Conservation (phyloP, 306 rosid species). For the Ammopiptanthus mongolicus region DNA sequence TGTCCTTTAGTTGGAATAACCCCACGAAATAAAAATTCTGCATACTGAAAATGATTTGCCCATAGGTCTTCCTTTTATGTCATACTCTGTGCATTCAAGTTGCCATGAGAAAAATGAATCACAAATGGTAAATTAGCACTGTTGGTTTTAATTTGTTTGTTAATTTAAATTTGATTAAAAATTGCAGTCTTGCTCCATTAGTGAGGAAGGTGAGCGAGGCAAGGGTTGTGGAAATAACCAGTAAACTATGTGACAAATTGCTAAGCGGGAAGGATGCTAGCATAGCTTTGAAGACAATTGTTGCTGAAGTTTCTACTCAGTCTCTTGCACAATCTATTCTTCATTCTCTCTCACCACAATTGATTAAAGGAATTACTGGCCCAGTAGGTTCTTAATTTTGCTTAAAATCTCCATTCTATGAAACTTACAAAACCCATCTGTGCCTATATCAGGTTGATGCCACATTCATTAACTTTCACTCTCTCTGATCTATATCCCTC, state of each 20-base stretch:
- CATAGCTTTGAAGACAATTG: conserved; percentile 93
- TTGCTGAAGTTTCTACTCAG: conserved; percentile 80
- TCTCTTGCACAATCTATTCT: conserved; percentile 90
- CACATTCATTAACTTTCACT: neutral
- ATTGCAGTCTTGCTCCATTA: conserved; percentile 84
- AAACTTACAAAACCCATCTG: neutral
- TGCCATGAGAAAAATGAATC: neutral
- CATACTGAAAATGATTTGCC: neutral
- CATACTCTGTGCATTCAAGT: neutral
- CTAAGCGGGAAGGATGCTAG: conserved; percentile 92
- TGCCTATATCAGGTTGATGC: neutral
- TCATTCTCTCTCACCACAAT: conserved; percentile 58
- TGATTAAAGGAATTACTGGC: conserved; percentile 75
- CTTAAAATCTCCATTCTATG: neutral
- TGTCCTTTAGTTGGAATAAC: neutral
- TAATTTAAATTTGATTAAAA: neutral
- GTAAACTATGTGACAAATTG: conserved; percentile 73
- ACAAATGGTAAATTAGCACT: neutral
- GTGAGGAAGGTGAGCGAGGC: conserved; percentile 84
- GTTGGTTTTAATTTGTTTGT: neutral
- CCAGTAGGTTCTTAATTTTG: conserved; percentile 48
- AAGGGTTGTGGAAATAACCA: conserved; percentile 87
- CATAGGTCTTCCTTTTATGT: neutral
- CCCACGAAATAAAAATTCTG: neutral
- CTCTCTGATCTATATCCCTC: neutral